Evolutionary conservation across 164 flowering plant species (phyloP).

Genomic region (Dillenia suffruticosa): DNA sequence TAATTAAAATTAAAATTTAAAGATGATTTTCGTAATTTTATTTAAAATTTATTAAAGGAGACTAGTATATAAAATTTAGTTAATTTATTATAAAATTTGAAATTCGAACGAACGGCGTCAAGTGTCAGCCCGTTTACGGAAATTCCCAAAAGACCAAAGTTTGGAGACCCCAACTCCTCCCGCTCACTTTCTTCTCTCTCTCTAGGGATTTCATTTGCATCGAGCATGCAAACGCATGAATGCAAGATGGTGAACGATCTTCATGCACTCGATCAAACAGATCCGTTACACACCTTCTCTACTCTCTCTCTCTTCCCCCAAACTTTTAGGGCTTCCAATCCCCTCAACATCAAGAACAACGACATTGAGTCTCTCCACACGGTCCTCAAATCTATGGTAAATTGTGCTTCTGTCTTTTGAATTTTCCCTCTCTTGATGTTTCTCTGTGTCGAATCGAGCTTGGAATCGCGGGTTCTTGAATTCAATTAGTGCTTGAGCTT

Average conservation of each 20-base stretch:
- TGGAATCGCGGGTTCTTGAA: not conserved
- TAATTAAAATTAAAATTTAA: too few species aligned
- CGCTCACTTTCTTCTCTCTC: conserved; percentile 9
- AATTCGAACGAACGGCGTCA: too few species aligned
- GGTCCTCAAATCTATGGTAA: conserved; percentile 38
- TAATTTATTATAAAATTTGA: too few species aligned
- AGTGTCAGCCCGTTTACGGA: too few species aligned
- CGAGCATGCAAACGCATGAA: not conserved
- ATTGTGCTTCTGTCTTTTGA: not conserved
- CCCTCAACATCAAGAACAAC: conserved; percentile 9
- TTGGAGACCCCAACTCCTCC: conserved; percentile 2
- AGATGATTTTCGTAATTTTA: too few species aligned
- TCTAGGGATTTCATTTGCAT: not conserved
- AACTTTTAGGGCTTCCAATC: conserved; percentile 21
- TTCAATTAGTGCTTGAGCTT: not conserved
- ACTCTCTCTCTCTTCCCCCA: conserved; percentile 37
- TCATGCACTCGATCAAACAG: conserved; percentile 18
- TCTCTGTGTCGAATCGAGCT: not conserved
- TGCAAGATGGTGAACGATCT: conserved; percentile 20
- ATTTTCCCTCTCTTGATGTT: not conserved
- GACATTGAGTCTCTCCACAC: conserved; percentile 30
- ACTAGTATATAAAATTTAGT: too few species aligned
- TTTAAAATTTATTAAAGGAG: too few species aligned
- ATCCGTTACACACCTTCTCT: conserved; percentile 32
- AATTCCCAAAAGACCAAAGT: too few species aligned